Conservation (phyloP, 2,329 filamentous ascomycete genomes). For the Dendryphion nanum region DNA sequence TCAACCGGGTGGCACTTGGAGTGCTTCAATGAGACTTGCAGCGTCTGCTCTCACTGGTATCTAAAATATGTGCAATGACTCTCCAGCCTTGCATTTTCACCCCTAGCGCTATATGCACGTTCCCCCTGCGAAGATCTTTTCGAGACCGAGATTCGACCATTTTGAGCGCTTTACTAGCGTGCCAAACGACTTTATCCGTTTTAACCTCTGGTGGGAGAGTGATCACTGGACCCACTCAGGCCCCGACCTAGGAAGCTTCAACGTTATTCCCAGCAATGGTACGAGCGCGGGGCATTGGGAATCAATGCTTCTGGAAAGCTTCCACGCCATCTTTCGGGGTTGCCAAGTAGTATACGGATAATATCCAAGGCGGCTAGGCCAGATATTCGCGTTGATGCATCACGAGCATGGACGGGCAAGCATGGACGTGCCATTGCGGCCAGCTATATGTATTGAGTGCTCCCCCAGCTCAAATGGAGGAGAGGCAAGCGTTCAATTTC, state of each 20-base stretch:
- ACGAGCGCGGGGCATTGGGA: slow-evolving; percentile 3
- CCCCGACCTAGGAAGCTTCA: slow-evolving; percentile 7
- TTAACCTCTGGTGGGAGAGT: slow-evolving; percentile 11
- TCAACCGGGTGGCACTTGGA: too few relatives aligned
- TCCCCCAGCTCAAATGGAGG: too few relatives aligned
- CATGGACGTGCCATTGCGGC: slow-evolving; percentile 4
- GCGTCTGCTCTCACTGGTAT: too few relatives aligned
- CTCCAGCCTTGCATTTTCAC: too few relatives aligned
- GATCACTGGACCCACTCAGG: slow-evolving; percentile 8
- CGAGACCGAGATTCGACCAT: too few relatives aligned
- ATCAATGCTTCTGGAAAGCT: slow-evolving; percentile 15
- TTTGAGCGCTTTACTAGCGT: slow-evolving; percentile 3
- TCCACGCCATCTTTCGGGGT: slow-evolving; percentile 6
- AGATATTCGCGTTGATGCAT: too few relatives aligned
- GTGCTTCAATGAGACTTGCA: too few relatives aligned
- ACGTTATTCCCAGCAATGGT: slow-evolving; percentile 7
- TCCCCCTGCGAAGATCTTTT: too few relatives aligned
- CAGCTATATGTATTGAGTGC: too few relatives aligned
- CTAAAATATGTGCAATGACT: too few relatives aligned
- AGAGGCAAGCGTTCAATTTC: not conserved
- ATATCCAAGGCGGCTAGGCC: slow-evolving; percentile 8
- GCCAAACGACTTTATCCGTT: slow-evolving; percentile 12
- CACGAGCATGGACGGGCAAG: too few relatives aligned
- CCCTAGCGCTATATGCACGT: too few relatives aligned
- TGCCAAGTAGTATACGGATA: slow-evolving; percentile 16